phyloP scores from a whole-genome alignment of 768 basidiomycete genomes.

The Auriscalpium orientale region DNA sequence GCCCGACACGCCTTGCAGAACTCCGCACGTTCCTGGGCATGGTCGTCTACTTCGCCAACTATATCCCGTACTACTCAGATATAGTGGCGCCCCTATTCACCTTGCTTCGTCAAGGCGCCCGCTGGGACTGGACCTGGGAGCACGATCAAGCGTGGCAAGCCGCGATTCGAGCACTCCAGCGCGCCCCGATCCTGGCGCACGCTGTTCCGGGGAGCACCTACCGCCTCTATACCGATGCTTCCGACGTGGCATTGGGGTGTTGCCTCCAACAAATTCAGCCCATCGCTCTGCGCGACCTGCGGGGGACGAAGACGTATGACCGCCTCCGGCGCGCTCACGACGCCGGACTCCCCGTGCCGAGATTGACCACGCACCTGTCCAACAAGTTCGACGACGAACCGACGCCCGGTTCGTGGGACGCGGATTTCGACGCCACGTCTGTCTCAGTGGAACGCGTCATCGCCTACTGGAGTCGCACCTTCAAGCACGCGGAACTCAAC shows the following conservation, averaged over 20 bases:
- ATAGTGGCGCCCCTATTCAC: conserved; percentile 27
- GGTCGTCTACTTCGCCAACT: conserved; percentile 29
- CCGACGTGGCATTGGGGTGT: conserved; percentile 16
- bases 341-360: conserved; percentile 5
- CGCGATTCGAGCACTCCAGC: conserved; percentile 21
- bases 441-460: conserved; percentile 20
- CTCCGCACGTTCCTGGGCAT: conserved; percentile 19
- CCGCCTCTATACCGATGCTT: conserved; percentile 28
- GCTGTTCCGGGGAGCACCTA: conserved; percentile 24
- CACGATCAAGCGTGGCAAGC: conserved; percentile 23
- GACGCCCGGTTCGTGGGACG: conserved; percentile 7
- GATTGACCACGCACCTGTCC: conserved; percentile 5
- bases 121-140: conserved; percentile 17
- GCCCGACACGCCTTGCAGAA: conserved; percentile 6
- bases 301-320: conserved; percentile 18
- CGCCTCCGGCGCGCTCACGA: conserved; percentile 10
- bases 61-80: conserved; percentile 28
- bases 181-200: conserved; percentile 29
- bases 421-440: conserved; percentile 15
- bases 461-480: conserved; percentile 19
- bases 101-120: conserved; percentile 22
- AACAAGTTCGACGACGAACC: conserved; percentile 3
- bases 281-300: conserved; percentile 15
- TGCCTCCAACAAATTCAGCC: conserved; percentile 20
- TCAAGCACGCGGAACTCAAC: conserved; percentile 19